Evolutionary conservation across 805 yeast species (phyloP), one percentile per base, ranked within the genome.

Genomic region (Spathaspora boniae): DNA sequence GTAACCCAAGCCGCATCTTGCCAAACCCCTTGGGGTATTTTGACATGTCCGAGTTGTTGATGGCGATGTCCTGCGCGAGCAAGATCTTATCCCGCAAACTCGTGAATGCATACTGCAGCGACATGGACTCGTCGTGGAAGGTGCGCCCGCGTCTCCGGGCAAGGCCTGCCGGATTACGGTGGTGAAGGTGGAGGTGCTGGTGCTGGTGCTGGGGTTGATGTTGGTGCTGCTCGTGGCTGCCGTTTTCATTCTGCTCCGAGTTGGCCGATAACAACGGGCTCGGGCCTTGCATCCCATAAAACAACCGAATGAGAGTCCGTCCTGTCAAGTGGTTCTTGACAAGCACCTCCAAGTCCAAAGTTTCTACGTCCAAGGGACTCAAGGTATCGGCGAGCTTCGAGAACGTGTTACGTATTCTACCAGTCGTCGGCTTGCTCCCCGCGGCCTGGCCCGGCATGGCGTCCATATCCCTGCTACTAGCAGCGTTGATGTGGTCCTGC

Each of bases 401-500:
- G 20, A 64, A 49, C 33, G 51, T 54, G 33, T 53, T 58, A 39
- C 66, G 46, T 20, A 62, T 46, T 44, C 64, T 53, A 6, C 46
- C 52, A 6, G 61, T 54, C 12, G 54, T 44, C 8, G 60, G 34
- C 19, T 34, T 39, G 37, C 36, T 47, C 15, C 11, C 17, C 9
- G 17, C n/a, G 11, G 33, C 5, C n/a, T 33, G 24, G 14, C 32
- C 15, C 25, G 34, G 39, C 12, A 37, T 36, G 20, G 44, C 50
- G 9, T 47, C 53, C 16, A 41, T 43, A 31, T 48, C 50, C 20
- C 45, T 36, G 16, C 36, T 20, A 31, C 49, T 46, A 6, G 45
- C 51, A 9, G 52, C 47, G 27, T 45, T 56, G 20, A 62, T 64
- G 40, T 59, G 60, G 50, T 86, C 93, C 47, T 80, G 84, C 16